Evolutionary conservation across 768 basidiomycete genomes (phyloP).

Genomic region (Suillus alpinus): DNA sequence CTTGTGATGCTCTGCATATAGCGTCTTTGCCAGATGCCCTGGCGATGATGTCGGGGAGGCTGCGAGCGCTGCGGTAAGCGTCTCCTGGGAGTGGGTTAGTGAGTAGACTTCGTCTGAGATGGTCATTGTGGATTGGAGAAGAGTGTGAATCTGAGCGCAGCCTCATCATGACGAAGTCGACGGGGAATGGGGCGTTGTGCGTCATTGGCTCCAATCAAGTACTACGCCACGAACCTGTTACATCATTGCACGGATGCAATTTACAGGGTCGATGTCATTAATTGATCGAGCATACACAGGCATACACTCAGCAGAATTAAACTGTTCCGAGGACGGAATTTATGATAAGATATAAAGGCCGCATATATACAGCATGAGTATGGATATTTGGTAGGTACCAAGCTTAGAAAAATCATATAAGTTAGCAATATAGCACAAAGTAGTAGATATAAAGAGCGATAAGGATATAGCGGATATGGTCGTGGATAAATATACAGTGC

Average conservation of each 20-base stretch:
- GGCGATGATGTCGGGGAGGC: conserved; percentile 34
- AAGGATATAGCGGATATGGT: background rate
- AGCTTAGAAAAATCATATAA: background rate
- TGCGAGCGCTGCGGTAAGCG: conserved; percentile 42
- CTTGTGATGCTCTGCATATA: conserved; percentile 35
- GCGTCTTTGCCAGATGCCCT: conserved; percentile 34
- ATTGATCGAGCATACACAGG: too few relatives aligned
- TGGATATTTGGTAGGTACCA: background rate
- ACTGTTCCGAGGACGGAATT: background rate
- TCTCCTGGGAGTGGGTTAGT: conserved; percentile 31
- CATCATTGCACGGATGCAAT: too few relatives aligned
- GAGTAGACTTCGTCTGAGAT: conserved; percentile 32
- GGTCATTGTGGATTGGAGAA: background rate
- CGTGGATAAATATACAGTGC: background rate
- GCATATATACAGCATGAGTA: background rate
- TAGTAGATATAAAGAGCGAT: background rate
- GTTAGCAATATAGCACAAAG: background rate
- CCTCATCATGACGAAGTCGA: background rate
- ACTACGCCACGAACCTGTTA: background rate
- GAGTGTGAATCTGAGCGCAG: background rate
- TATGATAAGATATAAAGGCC: background rate
- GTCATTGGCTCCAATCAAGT: background rate
- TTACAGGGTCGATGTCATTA: too few relatives aligned
- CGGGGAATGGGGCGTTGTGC: too few relatives aligned
- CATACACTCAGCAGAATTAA: background rate